Conservation (phyloP, 1,139 yeast species). For the Pneumocystis oryctolagi region DNA sequence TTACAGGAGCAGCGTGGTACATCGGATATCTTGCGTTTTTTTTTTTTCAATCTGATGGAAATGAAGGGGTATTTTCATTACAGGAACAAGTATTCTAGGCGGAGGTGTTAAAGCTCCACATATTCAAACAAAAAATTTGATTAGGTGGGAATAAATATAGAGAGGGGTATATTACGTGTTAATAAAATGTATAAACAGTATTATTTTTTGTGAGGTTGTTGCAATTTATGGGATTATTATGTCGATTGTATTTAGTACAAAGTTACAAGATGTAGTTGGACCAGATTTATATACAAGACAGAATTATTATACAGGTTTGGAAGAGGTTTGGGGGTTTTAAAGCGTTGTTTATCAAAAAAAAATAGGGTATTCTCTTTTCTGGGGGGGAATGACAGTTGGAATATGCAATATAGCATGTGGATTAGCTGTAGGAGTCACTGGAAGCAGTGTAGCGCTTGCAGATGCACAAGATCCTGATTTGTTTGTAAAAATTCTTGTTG, state of each 20-base stretch:
- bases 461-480: constrained; percentile 96
- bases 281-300: constrained; percentile 54
- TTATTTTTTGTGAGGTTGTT: constrained; percentile 97
- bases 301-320: constrained; percentile 61
- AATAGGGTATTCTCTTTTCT: constrained; percentile 57
- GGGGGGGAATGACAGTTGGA: constrained; percentile 98
- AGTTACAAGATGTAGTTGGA: constrained; percentile 58
- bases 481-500: constrained; percentile 84
- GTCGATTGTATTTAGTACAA: constrained; percentile 93
- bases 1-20: constrained; percentile 96
- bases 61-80: constrained; percentile 74
- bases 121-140: constrained; percentile 91
- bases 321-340: constrained; percentile 22
- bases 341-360: background rate
- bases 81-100: constrained; percentile 88
- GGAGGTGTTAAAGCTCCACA: constrained; percentile 97
- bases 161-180: background rate
- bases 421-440: constrained; percentile 92
- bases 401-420: constrained; percentile 89
- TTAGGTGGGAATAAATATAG: constrained; percentile 20
- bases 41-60: background rate
- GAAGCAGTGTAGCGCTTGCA: constrained; percentile 92
- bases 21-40: too few relatives aligned
- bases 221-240: constrained; percentile 96
- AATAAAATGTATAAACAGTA: constrained; percentile 27